These are phyloP conservation scores for Fraxinus latifolia DNA, from an alignment of 305 asterid genomes.

Conservation along the genomic window DNA sequence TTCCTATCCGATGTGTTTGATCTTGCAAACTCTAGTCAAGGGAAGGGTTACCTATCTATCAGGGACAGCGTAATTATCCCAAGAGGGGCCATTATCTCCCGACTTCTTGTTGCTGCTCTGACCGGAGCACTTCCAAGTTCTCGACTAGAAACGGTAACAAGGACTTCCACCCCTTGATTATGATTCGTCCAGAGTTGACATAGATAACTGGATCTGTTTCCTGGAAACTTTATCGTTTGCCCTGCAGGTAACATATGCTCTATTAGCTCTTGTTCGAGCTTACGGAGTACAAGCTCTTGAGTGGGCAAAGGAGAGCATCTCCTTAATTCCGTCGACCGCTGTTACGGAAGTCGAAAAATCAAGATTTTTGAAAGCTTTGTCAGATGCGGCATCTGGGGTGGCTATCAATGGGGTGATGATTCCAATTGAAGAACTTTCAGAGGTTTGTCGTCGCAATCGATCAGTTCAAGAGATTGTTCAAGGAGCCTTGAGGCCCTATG, in stretches of 20 bases:
- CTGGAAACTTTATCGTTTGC: constrained; percentile 15
- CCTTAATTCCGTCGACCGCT: constrained; percentile 80
- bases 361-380: constrained; percentile 61
- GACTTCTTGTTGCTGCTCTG: constrained; percentile 80
- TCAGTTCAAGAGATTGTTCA: constrained; percentile 83
- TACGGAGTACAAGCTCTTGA: constrained; percentile 68
- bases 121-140: constrained; percentile 97
- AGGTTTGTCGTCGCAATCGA: constrained; percentile 74
- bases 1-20: constrained; percentile 85
- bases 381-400: constrained; percentile 59
- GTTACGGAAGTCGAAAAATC: constrained; percentile 62
- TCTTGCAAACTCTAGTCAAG: constrained; percentile 63
- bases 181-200: not conserved
- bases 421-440: constrained; percentile 71
- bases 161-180: constrained; percentile 4
- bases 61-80: constrained; percentile 82
- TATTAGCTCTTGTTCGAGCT: constrained; percentile 71
- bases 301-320: constrained; percentile 78
- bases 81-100: constrained; percentile 67
- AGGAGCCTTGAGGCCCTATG: constrained; percentile 79
- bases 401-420: constrained; percentile 49
- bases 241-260: constrained; percentile 69
- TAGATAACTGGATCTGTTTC: constrained; percentile 1
- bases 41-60: constrained; percentile 57
- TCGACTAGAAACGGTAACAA: constrained; percentile 73